Percentiles rank a stretch among this genome's conserved stretches.
These are phyloP conservation scores for Papiliotrema terrestris DNA, from an alignment of 1,284 basidiomycete genomes.

Conservation along the genomic window DNA sequence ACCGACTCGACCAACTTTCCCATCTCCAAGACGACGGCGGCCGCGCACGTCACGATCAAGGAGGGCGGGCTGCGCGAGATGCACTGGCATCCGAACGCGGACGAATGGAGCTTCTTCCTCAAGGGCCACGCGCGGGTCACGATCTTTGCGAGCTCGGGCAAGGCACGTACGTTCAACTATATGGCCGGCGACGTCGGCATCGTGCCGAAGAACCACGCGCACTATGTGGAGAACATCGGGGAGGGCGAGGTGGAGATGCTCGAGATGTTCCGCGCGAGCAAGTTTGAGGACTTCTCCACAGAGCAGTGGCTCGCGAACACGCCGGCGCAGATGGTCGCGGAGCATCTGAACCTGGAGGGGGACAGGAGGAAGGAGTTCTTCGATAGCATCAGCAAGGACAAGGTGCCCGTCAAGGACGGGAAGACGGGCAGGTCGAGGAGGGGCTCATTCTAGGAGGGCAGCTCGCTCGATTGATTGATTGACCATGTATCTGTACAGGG, in stretches of 20 bases:
- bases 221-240: constrained; percentile 69
- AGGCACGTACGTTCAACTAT: constrained; percentile 66
- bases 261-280: constrained; percentile 63
- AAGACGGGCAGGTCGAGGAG: not conserved
- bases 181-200: constrained; percentile 64
- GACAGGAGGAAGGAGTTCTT: constrained; percentile 15
- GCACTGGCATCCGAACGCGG: constrained; percentile 68
- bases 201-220: constrained; percentile 53
- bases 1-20: constrained; percentile 61
- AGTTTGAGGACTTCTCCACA: constrained; percentile 59
- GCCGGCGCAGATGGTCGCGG: constrained; percentile 57
- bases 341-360: constrained; percentile 37
- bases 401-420: constrained; percentile 18
- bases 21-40: constrained; percentile 59
- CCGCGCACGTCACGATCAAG: constrained; percentile 64
- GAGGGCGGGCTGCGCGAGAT: constrained; percentile 61
- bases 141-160: constrained; percentile 60
- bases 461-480: too few species aligned
- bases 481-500: too few species aligned
- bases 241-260: constrained; percentile 61
- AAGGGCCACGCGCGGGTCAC: constrained; percentile 61
- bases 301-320: constrained; percentile 64
- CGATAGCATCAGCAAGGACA: constrained; percentile 15
- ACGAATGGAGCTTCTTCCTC: constrained; percentile 40
- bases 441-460: too few species aligned